Evolutionary conservation across 495 filamentous ascomycete species (phyloP), one percentile per base, ranked within the genome.

Genomic region (Neohortaea acidophila): DNA sequence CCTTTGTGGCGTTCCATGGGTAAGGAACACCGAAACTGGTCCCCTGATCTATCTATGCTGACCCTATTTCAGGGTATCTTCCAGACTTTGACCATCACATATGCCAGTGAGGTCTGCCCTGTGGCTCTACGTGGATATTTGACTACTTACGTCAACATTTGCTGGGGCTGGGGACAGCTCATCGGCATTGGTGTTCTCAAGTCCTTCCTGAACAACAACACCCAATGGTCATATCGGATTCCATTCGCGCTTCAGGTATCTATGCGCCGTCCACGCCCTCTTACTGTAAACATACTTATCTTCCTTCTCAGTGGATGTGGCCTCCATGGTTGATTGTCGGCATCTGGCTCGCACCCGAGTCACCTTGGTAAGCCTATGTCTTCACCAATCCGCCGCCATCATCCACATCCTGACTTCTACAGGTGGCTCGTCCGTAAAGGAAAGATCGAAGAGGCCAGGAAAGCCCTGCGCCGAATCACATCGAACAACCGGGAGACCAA

Each of bases 1-100:
- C 41, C 61, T 87, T 7, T 77, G 75, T 41, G 80, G 81, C 49
- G 74, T 85, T 45, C 75, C 77, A 27, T 85, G 80, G 80, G 81
- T n/a, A n/a, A n/a, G 79, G 44, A 72, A 83, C 18, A 39, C 39
- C 30, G 35, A 45, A 17, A 20, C n/a, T 11, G 26, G 14, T 3
- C 5, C 8, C 4, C 7, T 20, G 19, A 21, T 20, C 9, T 36
- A 21, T 8, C 4, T 18, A 19, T 21, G 15, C 7, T 14, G 14
- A 8, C n/a, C n/a, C n/a, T n/a, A n/a, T n/a, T n/a, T n/a, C n/a
- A n/a, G n/a, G n/a, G 81, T 45, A 73, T 87, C 21, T 50, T 50
- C 26, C 47, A 50, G 23, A 85, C 81, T 1, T 58, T 79, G 21
- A 79, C 77, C 34, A 76, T 80, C 56, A 83, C 79, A 2, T 87